Base-by-base conservation (phyloP, 1,284 basidiomycete genomes). In the Crepidotus sp. region DNA sequence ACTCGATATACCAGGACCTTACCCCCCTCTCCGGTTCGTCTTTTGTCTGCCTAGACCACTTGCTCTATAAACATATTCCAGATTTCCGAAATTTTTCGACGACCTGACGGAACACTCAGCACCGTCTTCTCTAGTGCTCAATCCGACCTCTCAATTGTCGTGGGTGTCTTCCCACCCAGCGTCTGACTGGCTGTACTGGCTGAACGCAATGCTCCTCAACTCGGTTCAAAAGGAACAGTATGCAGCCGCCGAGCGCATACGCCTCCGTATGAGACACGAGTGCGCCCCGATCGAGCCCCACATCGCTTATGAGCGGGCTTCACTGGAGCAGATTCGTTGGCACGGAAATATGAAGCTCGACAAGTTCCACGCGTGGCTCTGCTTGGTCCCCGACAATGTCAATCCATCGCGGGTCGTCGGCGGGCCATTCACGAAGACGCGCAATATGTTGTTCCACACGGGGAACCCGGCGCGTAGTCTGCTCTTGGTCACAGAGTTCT, bases 341-440 rank as follows among this genome's bases (percentile, higher is more conserved):
- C 34, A 19, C 7, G 35, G 32, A n/a, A 24, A 19, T 4, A 36
- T 39, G 9, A 38, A 47, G 34, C 34, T 46, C 17, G 10, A 36
- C 8, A 40, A 6, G 2, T 53, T 53, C n/a, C 37, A 44, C 10
- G 35, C 21, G 3, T 53, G 48, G 46, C 37, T 53, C 1, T 7
- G 22, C 6, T 46, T 53, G 6, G 48, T 53, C 26, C 51, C 51
- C 6, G 51, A 53, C 34, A 48, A 47, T 15, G 9, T 26, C 32
- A 5, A 31, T 4, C 47, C 50, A 0, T 26, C 32, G 4, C 41
- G 31, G 4, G 45, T 53, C 19, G 36, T 38, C 21, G 36, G 40
- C 5, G 50, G 47, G 7, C 47, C 50, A 5, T 24, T 53, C 10
- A 50, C 46, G 2, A 40, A 38, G 34, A 53, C 49, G 10, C 49